A percentile compares a stretch with the other conserved stretches of the same genome.
These are phyloP conservation scores for Bipolaris cookei DNA, from an alignment of 2,329 filamentous ascomycete genomes.

Conservation along the genomic window DNA sequence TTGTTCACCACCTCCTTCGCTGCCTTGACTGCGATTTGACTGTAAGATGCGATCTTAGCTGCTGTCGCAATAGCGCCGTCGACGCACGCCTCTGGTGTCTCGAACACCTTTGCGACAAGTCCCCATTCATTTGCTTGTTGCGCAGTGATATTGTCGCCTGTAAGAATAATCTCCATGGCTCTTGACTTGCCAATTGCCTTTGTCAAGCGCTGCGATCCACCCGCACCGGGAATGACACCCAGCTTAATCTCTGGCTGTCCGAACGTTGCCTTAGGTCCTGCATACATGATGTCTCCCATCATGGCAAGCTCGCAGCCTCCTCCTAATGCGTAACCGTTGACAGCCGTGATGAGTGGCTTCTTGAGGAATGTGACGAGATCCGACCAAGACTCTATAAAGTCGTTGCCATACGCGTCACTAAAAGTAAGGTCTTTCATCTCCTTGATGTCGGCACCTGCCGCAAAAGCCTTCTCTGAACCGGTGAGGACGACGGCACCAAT, in stretches of 20 bases:
- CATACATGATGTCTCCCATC: slow-evolving; percentile 97
- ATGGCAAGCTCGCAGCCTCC: slow-evolving; percentile 96
- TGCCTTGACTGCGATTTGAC: slow-evolving; percentile 83
- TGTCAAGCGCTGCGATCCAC: slow-evolving; percentile 87
- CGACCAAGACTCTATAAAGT: slow-evolving; percentile 97
- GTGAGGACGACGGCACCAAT: slow-evolving; percentile 68
- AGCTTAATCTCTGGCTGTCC: slow-evolving; percentile 98
- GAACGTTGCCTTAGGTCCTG: slow-evolving; percentile 83
- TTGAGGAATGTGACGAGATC: slow-evolving; percentile 81
- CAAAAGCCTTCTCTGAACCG: slow-evolving; percentile 81
- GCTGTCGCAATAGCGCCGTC: slow-evolving; percentile 82
- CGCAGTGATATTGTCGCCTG: slow-evolving; percentile 74
- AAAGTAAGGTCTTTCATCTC: slow-evolving; percentile 97
- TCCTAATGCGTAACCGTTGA: slow-evolving; percentile 92
- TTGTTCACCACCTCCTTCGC: slow-evolving; percentile 99
- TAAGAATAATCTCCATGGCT: slow-evolving; percentile 57
- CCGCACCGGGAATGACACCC: slow-evolving; percentile 88
- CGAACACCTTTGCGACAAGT: slow-evolving; percentile 81
- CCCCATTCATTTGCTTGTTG: slow-evolving; percentile 89
- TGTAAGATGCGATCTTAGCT: slow-evolving; percentile 86
- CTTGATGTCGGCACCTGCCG: slow-evolving; percentile 93
- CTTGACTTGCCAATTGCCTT: slow-evolving; percentile 61
- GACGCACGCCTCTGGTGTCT: slow-evolving; percentile 80
- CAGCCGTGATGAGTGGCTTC: slow-evolving; percentile 92
- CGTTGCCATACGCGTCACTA: slow-evolving; percentile 80